These are phyloP conservation scores for Prunus dulcis DNA, from an alignment of 306 rosid genomes.

Conservation along the genomic window DNA sequence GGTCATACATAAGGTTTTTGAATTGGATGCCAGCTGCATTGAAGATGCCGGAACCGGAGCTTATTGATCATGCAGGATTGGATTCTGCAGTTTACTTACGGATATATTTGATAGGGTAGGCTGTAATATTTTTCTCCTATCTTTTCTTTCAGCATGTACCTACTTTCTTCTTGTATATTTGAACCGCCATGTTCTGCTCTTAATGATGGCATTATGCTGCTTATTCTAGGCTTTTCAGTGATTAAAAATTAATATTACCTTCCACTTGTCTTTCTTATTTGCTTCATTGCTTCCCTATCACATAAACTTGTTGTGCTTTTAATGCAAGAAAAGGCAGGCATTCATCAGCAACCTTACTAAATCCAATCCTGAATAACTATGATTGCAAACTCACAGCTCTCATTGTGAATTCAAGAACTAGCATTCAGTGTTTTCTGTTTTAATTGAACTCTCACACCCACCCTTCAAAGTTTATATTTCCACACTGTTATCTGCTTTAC, in stretches of 20 bases:
- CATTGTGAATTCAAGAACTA: too few relatives aligned
- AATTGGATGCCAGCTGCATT: slow-evolving; percentile 98
- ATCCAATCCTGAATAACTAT: too few relatives aligned
- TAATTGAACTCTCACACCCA: background rate
- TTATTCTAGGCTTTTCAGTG: background rate
- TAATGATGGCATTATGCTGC: background rate
- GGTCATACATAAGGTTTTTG: slow-evolving; percentile 65
- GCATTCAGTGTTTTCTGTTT: background rate
- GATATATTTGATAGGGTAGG: slow-evolving; percentile 91
- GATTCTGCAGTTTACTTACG: slow-evolving; percentile 95
- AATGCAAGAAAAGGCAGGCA: too few relatives aligned
- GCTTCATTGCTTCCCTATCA: background rate
- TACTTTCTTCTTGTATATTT: background rate
- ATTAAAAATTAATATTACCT: background rate
- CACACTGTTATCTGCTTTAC: too few relatives aligned
- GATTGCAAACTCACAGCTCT: too few relatives aligned
- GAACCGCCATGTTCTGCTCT: background rate
- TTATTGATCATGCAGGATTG: slow-evolving; percentile 92
- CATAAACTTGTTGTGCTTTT: background rate
- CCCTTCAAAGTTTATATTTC: too few relatives aligned
- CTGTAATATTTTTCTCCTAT: background rate
- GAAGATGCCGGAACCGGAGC: slow-evolving; percentile 93
- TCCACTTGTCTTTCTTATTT: background rate
- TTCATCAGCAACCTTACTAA: too few relatives aligned
- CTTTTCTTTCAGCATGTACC: background rate